Percentiles rank a stretch among this genome's conserved stretches.
Evolutionary conservation across 2,329 filamentous ascomycete species (phyloP).

Genomic region (Rhexocercosporidium sp.): DNA sequence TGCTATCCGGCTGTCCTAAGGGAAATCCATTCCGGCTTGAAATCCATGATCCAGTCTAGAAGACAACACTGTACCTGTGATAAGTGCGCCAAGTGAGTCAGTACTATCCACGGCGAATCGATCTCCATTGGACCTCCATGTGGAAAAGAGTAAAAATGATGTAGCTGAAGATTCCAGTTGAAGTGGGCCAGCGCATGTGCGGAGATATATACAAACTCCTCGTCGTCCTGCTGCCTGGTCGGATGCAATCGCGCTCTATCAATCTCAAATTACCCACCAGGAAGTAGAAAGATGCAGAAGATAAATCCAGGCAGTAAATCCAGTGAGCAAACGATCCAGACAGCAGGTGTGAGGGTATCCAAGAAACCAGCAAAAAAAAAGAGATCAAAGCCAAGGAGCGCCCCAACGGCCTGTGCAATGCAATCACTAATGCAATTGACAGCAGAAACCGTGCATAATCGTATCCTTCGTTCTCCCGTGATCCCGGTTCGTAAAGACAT

Average conservation of each 20-base stretch:
- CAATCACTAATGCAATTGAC: conserved; percentile 42
- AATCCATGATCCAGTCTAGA: not conserved
- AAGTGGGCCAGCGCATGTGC: conserved; percentile 16
- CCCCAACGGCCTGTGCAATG: conserved; percentile 41
- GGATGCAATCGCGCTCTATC: conserved; percentile 21
- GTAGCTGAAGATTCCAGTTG: conserved; percentile 18
- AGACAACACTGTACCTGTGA: conserved; percentile 17
- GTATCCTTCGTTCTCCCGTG: conserved; percentile 30
- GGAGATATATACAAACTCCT: conserved; percentile 31
- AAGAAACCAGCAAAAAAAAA: conserved; percentile 32
- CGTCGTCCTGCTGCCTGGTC: conserved; percentile 29
- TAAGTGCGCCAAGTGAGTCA: conserved; percentile 9
- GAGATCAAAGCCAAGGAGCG: conserved; percentile 34
- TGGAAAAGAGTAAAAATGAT: conserved; percentile 7
- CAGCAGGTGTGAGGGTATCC: conserved; percentile 41
- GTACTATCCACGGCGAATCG: conserved; percentile 3
- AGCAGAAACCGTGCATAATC: conserved; percentile 32
- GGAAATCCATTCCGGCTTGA: conserved; percentile 7
- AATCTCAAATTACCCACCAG: conserved; percentile 24
- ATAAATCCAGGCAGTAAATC: conserved; percentile 23
- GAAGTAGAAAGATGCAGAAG: conserved; percentile 13
- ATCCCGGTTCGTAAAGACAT: conserved; percentile 38
- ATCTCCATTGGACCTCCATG: conserved; percentile 12
- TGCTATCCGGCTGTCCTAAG: not conserved
- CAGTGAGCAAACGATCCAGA: conserved; percentile 37